Evolutionary conservation across 1,284 basidiomycete genomes (phyloP).

Genomic region (Coriolopsis trogii): DNA sequence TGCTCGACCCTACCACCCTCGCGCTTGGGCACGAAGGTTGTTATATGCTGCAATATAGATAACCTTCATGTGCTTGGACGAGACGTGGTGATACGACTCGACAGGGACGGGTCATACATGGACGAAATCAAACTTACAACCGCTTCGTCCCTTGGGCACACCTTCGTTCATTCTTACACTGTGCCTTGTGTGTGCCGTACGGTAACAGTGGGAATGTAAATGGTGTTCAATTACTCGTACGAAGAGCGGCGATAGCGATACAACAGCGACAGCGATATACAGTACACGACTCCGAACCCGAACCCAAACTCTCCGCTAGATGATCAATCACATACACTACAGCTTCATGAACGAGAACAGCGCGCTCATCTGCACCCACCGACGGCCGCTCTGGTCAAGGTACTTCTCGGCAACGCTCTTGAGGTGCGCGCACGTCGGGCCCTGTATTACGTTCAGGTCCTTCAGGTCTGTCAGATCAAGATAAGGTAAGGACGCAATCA

Average conservation of each 20-base stretch:
- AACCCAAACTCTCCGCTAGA: neutral
- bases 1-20: no score
- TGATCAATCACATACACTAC: constrained; percentile 24
- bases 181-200: neutral
- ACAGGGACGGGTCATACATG: no score
- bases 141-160: no score
- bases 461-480: constrained; percentile 55
- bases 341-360: constrained; percentile 83
- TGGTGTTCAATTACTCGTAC: neutral
- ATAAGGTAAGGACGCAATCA: neutral
- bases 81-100: no score
- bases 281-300: neutral
- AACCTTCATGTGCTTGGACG: no score
- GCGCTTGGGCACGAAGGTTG: no score
- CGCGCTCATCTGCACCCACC: constrained; percentile 81
- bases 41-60: no score
- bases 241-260: constrained; percentile 22
- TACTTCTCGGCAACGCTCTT: constrained; percentile 71
- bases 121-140: no score
- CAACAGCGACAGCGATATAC: constrained; percentile 16
- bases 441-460: constrained; percentile 54
- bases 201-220: neutral
- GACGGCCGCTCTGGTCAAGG: constrained; percentile 79
- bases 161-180: no score
- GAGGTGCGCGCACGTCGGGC: constrained; percentile 54